Conservation (phyloP, 331 rosid species). For the Pyracantha coccinea region DNA sequence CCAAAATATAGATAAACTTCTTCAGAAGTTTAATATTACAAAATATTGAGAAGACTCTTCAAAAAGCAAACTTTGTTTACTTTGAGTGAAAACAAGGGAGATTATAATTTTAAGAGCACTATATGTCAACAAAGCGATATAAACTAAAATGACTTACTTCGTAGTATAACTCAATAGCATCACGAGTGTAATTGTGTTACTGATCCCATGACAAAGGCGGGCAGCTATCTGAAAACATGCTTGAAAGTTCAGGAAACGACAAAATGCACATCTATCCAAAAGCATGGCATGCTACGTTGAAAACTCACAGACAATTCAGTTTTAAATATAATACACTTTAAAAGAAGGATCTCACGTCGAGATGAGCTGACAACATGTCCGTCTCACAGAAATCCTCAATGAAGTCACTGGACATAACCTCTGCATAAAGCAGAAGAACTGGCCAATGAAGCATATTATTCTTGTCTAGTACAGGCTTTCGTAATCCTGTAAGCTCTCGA, state of each 20-base stretch:
- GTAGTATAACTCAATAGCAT: slow-evolving; percentile 64
- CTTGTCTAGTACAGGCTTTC: slow-evolving; percentile 64
- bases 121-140: background rate
- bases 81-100: background rate
- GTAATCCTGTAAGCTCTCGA: slow-evolving; percentile 69
- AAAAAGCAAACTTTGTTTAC: background rate
- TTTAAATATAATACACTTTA: background rate
- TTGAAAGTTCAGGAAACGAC: slow-evolving; percentile 54
- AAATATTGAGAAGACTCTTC: background rate
- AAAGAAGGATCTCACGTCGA: slow-evolving; percentile 81
- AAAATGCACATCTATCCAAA: background rate
- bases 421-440: slow-evolving; percentile 87
- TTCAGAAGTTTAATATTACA: background rate
- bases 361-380: slow-evolving; percentile 80
- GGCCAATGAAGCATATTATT: slow-evolving; percentile 86
- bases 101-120: background rate
- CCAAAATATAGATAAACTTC: background rate
- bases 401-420: slow-evolving; percentile 93
- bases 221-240: slow-evolving; percentile 69
- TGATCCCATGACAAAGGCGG: slow-evolving; percentile 76
- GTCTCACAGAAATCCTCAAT: slow-evolving; percentile 93
- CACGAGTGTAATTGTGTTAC: slow-evolving; percentile 54
- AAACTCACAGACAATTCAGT: background rate
- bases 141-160: slow-evolving; percentile 41
- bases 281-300: background rate